Evolutionary conservation across 1,284 basidiomycete species (phyloP).

Genomic region (Trametes pubescens): DNA sequence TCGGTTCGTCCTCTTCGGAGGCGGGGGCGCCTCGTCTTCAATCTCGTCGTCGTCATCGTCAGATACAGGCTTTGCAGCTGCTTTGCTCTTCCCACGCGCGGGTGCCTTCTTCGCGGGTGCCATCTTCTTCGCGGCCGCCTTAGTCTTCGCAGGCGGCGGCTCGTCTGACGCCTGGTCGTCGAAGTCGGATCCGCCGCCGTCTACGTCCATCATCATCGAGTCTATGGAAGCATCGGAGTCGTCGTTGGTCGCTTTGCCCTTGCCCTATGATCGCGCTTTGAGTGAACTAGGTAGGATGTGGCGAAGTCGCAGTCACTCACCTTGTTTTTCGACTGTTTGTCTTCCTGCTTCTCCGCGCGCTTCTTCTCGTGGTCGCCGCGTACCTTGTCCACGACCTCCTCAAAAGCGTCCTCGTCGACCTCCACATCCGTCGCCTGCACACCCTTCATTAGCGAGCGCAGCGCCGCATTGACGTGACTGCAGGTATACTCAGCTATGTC

Average conservation of each 20-base stretch:
- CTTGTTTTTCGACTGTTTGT: slow-evolving; percentile 37
- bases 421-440: slow-evolving; percentile 69
- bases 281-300: not conserved
- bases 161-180: slow-evolving; percentile 51
- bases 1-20: slow-evolving; percentile 68
- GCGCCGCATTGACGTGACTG: slow-evolving; percentile 74
- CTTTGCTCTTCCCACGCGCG: slow-evolving; percentile 58
- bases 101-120: slow-evolving; percentile 45
- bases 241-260: slow-evolving; percentile 53
- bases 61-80: slow-evolving; percentile 28
- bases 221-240: slow-evolving; percentile 72
- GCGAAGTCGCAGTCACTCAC: slow-evolving; percentile 18
- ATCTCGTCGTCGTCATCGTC: slow-evolving; percentile 67
- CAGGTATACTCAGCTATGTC: not conserved
- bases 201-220: slow-evolving; percentile 66
- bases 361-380: slow-evolving; percentile 72
- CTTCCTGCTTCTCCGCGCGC: slow-evolving; percentile 54
- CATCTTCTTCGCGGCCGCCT: slow-evolving; percentile 43
- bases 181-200: slow-evolving; percentile 38
- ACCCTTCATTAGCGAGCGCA: slow-evolving; percentile 72
- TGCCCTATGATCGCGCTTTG: not conserved
- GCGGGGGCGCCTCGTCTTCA: slow-evolving; percentile 59
- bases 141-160: slow-evolving; percentile 58
- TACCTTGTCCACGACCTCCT: slow-evolving; percentile 70
- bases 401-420: slow-evolving; percentile 73